phyloP scores from a whole-genome alignment of 2,329 filamentous ascomycete genomes.

The Cladophialophora immunda region DNA sequence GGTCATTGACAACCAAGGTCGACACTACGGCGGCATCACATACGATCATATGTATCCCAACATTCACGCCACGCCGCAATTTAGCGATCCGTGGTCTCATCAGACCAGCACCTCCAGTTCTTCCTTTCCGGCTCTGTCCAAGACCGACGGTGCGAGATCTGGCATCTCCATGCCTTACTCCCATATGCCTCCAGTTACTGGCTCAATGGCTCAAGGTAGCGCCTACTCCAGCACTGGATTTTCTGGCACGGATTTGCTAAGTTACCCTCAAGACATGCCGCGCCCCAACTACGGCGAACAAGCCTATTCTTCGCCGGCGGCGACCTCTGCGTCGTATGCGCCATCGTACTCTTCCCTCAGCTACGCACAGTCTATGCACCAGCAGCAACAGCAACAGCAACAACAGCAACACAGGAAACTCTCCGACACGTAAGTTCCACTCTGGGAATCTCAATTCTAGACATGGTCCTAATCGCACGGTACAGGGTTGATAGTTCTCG shows the following conservation, averaged over 20 bases:
- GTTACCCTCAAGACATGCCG: constrained; percentile 78
- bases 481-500: constrained; percentile 42
- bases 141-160: constrained; percentile 64
- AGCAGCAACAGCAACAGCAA: constrained; percentile 60
- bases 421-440: constrained; percentile 80
- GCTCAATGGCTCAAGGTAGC: constrained; percentile 75
- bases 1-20: constrained; percentile 90
- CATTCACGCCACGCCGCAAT: constrained; percentile 72
- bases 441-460: constrained; percentile 54
- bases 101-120: constrained; percentile 60
- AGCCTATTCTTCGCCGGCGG: constrained; percentile 75
- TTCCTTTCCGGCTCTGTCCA: constrained; percentile 68
- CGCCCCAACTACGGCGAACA: constrained; percentile 77
- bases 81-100: constrained; percentile 90
- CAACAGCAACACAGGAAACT: constrained; percentile 71
- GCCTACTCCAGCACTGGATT: constrained; percentile 70
- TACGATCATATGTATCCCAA: constrained; percentile 77
- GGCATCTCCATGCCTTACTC: constrained; percentile 75
- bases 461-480: constrained; percentile 32
- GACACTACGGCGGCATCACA: constrained; percentile 77
- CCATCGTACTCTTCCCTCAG: constrained; percentile 79
- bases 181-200: constrained; percentile 75
- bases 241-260: constrained; percentile 72
- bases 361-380: constrained; percentile 71
- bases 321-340: constrained; percentile 71